Evolutionary conservation across 2,329 filamentous ascomycete species (phyloP).

Genomic region (Calonectria pseudoreteaudii): DNA sequence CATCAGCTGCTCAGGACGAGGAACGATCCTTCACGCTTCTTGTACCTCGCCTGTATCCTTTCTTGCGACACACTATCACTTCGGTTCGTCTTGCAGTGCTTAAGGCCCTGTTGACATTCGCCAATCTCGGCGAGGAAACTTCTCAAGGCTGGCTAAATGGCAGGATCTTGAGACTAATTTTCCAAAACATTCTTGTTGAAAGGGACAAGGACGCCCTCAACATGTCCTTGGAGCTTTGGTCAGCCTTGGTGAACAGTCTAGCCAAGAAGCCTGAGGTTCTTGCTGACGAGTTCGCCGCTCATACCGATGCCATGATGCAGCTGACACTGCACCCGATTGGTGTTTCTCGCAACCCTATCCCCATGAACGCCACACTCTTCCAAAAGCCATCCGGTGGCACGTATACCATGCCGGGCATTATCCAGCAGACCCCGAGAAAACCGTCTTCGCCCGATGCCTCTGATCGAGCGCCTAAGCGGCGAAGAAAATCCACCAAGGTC

Average conservation of each 20-base stretch:
- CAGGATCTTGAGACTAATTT: slow-evolving; percentile 87
- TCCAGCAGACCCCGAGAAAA: slow-evolving; percentile 57
- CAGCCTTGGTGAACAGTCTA: slow-evolving; percentile 78
- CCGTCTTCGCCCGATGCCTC: slow-evolving; percentile 64
- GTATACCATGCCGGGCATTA: slow-evolving; percentile 69
- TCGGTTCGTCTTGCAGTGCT: slow-evolving; percentile 94
- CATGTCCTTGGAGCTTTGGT: slow-evolving; percentile 89
- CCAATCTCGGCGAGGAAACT: slow-evolving; percentile 82
- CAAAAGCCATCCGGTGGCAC: slow-evolving; percentile 92
- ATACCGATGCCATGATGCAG: slow-evolving; percentile 84
- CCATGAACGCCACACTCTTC: slow-evolving; percentile 91
- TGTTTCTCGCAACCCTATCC: slow-evolving; percentile 87
- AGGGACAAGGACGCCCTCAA: slow-evolving; percentile 85
- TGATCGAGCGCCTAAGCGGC: slow-evolving; percentile 78
- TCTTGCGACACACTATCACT: slow-evolving; percentile 96
- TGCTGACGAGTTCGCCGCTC: slow-evolving; percentile 77
- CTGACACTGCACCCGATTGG: slow-evolving; percentile 92
- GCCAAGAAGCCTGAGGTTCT: slow-evolving; percentile 73
- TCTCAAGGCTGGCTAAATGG: slow-evolving; percentile 94
- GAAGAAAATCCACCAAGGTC: slow-evolving; percentile 86
- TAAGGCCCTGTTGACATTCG: slow-evolving; percentile 91
- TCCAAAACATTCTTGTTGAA: slow-evolving; percentile 95
- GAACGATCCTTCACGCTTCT: slow-evolving; percentile 92
- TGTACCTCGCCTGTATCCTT: slow-evolving; percentile 94
- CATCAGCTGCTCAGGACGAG: slow-evolving; percentile 83